These are phyloP conservation scores for Paramecium primaurelia DNA, from an alignment of 73 alveolate species.

Conservation along the genomic window DNA sequence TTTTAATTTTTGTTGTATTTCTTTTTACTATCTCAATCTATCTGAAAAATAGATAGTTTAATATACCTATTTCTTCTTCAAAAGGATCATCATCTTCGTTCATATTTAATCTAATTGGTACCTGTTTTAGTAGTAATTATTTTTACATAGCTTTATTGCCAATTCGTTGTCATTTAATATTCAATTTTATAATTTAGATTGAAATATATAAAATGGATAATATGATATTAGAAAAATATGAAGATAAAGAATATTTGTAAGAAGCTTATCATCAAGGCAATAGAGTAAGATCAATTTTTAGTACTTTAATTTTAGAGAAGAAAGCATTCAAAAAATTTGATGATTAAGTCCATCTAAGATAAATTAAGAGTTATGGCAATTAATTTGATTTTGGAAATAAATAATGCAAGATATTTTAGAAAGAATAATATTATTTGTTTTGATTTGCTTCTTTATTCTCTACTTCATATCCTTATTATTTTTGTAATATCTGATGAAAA, in stretches of 20 bases:
- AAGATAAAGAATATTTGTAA: not conserved
- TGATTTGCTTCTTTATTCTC: too few relatives aligned
- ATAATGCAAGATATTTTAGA: too few relatives aligned
- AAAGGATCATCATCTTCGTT: not conserved
- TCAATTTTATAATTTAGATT: not conserved
- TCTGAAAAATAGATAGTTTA: not conserved
- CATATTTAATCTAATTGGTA: not conserved
- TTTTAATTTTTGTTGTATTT: not conserved
- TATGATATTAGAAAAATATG: not conserved
- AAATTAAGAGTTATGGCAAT: too few relatives aligned
- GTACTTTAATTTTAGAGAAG: too few relatives aligned
- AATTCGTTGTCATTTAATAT: not conserved
- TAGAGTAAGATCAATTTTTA: not conserved
- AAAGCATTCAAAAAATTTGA: too few relatives aligned
- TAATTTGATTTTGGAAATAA: too few relatives aligned
- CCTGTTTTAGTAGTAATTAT: not conserved
- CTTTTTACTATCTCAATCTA: not conserved
- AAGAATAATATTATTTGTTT: too few relatives aligned
- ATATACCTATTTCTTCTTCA: slow-evolving; percentile 7
- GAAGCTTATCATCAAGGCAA: not conserved
- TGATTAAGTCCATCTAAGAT: too few relatives aligned
- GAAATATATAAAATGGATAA: not conserved
- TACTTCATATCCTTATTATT: too few relatives aligned
- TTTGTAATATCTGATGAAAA: too few relatives aligned
- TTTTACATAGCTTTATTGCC: not conserved